Percentiles rank a stretch among this genome's conserved stretches.
Conservation (phyloP, 148 eudicot species). For the Vaccinium myrtillus region DNA sequence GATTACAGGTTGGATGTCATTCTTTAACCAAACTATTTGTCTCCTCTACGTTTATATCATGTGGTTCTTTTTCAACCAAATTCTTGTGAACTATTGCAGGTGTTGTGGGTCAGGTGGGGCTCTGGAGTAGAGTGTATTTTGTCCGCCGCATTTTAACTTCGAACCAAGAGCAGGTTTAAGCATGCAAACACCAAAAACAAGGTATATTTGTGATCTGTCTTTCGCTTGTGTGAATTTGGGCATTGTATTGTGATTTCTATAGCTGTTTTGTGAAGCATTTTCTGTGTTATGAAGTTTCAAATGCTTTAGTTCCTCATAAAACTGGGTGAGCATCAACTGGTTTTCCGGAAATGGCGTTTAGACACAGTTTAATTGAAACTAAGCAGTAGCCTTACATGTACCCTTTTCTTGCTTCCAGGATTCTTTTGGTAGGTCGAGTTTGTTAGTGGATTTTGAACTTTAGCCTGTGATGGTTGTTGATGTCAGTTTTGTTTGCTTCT, state of each 20-base stretch:
- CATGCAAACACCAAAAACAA: constrained; percentile 79
- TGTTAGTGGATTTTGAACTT: neutral
- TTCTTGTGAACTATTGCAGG: constrained; percentile 26
- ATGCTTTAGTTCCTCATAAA: neutral
- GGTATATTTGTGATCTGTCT: constrained; percentile 35
- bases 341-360: neutral
- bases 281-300: constrained; percentile 1
- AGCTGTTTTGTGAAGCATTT: neutral
- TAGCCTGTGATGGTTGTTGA: neutral
- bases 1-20: constrained; percentile 24
- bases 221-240: neutral
- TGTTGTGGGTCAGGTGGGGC: constrained; percentile 46
- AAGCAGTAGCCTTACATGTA: neutral
- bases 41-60: constrained; percentile 22
- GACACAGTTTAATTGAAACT: neutral
- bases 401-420: neutral
- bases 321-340: constrained; percentile 10
- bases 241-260: neutral
- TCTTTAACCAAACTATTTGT: constrained; percentile 24
- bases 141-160: constrained; percentile 9
- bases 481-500: neutral
- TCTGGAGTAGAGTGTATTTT: constrained; percentile 19
- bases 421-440: neutral
- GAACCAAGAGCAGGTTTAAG: constrained; percentile 30
- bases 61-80: constrained; percentile 25